A percentile compares a stretch with the other conserved stretches of the same genome.
Evolutionary conservation across 2,329 filamentous ascomycete species (phyloP).

Genomic region (Xylariaceae sp.): DNA sequence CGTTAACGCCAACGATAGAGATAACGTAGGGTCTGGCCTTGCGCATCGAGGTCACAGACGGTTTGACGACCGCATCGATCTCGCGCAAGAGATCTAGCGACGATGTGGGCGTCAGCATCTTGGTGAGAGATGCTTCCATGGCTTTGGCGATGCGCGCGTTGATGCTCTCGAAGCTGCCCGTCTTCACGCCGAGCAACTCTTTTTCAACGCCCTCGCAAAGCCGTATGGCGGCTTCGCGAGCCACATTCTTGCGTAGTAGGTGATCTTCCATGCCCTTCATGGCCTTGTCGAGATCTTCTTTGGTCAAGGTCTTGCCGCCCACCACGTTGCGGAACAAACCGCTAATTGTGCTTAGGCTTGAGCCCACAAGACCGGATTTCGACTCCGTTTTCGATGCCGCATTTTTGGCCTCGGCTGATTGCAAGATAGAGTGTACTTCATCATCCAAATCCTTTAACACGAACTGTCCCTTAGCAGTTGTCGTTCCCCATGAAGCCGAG

Average conservation of each 20-base stretch:
- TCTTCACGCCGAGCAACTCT: conserved; percentile 88
- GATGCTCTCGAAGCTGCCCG: conserved; percentile 86
- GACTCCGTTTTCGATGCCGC: conserved; percentile 47
- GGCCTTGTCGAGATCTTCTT: conserved; percentile 86
- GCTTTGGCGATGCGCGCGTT: conserved; percentile 81
- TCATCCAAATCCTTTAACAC: conserved; percentile 91
- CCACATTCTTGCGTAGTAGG: conserved; percentile 92
- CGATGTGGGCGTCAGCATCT: conserved; percentile 93
- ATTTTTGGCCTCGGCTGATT: conserved; percentile 72
- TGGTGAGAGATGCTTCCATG: conserved; percentile 89
- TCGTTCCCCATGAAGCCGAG: conserved; percentile 80
- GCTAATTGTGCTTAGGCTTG: conserved; percentile 79
- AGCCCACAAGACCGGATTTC: conserved; percentile 70
- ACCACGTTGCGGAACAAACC: conserved; percentile 94
- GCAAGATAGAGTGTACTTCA: conserved; percentile 87
- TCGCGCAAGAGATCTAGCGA: conserved; percentile 93
- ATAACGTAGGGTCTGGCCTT: conserved; percentile 87
- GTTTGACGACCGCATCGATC: conserved; percentile 77
- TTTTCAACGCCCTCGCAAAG: conserved; percentile 90
- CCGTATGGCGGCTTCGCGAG: conserved; percentile 87
- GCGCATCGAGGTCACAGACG: conserved; percentile 64
- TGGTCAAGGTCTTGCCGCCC: conserved; percentile 88
- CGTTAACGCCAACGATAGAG: conserved; percentile 97
- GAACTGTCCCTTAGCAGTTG: conserved; percentile 87
- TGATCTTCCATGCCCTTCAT: conserved; percentile 97